Percentiles rank a stretch among this genome's conserved stretches.
These are phyloP conservation scores for Auriscalpium microsporum DNA, from an alignment of 768 basidiomycete species.

Conservation along the genomic window DNA sequence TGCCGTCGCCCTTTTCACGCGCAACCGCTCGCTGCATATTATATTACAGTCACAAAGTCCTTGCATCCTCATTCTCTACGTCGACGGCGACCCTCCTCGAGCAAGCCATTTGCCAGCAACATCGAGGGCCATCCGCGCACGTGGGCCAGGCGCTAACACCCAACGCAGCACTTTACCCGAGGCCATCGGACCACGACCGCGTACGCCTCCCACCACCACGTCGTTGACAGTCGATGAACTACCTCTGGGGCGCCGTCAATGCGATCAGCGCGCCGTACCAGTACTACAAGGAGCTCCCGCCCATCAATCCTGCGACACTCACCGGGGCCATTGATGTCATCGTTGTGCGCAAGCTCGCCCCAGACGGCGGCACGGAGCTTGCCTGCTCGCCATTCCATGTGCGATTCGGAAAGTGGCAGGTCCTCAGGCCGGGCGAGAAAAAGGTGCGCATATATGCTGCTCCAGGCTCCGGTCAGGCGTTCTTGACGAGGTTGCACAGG, in stretches of 20 bases:
- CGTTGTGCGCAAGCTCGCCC: conserved; percentile 72
- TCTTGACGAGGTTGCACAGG: conserved; percentile 39
- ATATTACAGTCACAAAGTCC: too few relatives aligned
- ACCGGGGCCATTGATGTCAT: conserved; percentile 99
- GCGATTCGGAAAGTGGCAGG: conserved; percentile 95
- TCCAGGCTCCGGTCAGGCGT: neutral
- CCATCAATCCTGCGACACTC: conserved; percentile 91
- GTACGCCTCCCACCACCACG: too few relatives aligned
- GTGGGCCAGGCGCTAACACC: too few relatives aligned
- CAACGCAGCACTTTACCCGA: too few relatives aligned
- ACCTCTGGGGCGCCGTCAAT: conserved; percentile 76
- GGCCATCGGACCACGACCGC: too few relatives aligned
- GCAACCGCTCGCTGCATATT: too few relatives aligned
- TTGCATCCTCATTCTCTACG: too few relatives aligned
- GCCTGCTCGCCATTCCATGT: conserved; percentile 96
- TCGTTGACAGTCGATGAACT: conserved; percentile 53
- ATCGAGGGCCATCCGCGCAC: too few relatives aligned
- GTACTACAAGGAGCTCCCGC: conserved; percentile 79
- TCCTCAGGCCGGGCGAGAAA: conserved; percentile 89
- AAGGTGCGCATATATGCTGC: conserved; percentile 41
- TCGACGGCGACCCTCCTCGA: too few relatives aligned
- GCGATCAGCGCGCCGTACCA: conserved; percentile 83
- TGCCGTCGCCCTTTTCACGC: too few relatives aligned
- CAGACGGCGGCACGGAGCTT: conserved; percentile 56
- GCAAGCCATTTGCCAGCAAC: too few relatives aligned